A percentile compares a stretch with the other conserved stretches of the same genome.
Evolutionary conservation across 1,139 yeast species (phyloP).

Genomic region (Geotrichum phurueaensis): DNA sequence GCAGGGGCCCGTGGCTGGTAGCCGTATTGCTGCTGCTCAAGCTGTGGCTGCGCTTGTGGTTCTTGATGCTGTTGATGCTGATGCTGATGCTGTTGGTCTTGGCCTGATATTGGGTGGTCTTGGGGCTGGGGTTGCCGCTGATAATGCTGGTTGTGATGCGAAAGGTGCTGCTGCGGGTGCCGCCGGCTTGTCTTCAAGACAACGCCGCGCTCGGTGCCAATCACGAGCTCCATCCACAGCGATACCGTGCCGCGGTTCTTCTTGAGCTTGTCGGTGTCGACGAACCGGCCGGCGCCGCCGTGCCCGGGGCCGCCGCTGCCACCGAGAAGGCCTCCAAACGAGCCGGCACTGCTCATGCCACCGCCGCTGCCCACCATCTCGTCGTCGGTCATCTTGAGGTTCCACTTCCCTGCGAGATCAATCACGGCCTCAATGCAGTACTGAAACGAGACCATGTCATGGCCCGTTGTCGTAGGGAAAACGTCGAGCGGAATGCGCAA

Average conservation of each 20-base stretch:
- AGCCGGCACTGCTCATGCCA: slow-evolving; percentile 12
- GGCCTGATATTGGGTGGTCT: not conserved
- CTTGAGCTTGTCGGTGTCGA: slow-evolving; percentile 74
- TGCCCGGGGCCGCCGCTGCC: slow-evolving; percentile 24
- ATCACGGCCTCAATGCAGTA: slow-evolving; percentile 78
- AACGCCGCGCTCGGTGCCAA: slow-evolving; percentile 63
- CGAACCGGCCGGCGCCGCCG: slow-evolving; percentile 35
- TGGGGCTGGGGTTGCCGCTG: slow-evolving; percentile 14
- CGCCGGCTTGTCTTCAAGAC: slow-evolving; percentile 22
- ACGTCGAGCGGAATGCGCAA: slow-evolving; percentile 76
- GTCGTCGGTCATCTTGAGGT: slow-evolving; percentile 35
- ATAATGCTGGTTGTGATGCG: slow-evolving; percentile 22
- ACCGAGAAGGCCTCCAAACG: slow-evolving; percentile 42
- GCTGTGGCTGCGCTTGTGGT: not conserved
- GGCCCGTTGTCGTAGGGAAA: slow-evolving; percentile 75
- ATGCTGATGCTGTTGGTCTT: not conserved
- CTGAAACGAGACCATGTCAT: slow-evolving; percentile 71
- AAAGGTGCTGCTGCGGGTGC: slow-evolving; percentile 15
- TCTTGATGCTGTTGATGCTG: not conserved
- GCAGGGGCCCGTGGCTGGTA: not conserved
- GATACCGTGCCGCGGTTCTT: slow-evolving; percentile 71
- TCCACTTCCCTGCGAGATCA: slow-evolving; percentile 52
- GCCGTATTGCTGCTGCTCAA: not conserved
- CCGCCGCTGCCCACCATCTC: slow-evolving; percentile 28
- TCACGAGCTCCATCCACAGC: slow-evolving; percentile 66